A percentile compares a stretch with the other conserved stretches of the same genome.
Evolutionary conservation across 805 yeast species (phyloP).

Genomic region (Nakazawaea ernobii): DNA sequence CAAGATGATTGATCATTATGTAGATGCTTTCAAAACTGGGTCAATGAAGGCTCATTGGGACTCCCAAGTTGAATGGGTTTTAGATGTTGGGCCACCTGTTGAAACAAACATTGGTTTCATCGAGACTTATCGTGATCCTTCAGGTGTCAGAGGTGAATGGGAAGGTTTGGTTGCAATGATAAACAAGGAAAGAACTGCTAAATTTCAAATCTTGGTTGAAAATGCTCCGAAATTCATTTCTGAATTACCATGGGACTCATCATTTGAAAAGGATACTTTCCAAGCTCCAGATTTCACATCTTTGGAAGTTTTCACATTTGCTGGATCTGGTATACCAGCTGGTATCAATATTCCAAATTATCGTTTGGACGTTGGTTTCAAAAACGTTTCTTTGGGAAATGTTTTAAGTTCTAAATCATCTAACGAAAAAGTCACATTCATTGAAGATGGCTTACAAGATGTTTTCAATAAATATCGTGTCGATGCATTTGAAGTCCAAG

Average conservation of each 20-base stretch:
- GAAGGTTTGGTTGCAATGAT: conserved; percentile 90
- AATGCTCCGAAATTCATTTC: conserved; percentile 61
- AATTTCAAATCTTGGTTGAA: conserved; percentile 64
- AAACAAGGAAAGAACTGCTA: conserved; percentile 78
- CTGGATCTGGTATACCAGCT: conserved; percentile 88
- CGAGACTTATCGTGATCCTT: conserved; percentile 89
- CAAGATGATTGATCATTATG: conserved; percentile 60
- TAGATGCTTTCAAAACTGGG: conserved; percentile 70
- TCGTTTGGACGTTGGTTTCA: conserved; percentile 77
- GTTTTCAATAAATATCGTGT: conserved; percentile 66
- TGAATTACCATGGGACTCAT: conserved; percentile 71
- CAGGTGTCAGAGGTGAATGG: conserved; percentile 92
- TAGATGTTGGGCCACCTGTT: conserved; percentile 72
- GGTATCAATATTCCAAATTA: conserved; percentile 92
- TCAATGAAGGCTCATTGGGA: conserved; percentile 80
- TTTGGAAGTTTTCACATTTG: conserved; percentile 81
- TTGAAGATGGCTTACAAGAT: conserved; percentile 45
- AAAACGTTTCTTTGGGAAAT: conserved; percentile 85
- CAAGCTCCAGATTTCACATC: conserved; percentile 93
- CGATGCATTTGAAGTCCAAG: conserved; percentile 88
- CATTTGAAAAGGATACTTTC: conserved; percentile 77
- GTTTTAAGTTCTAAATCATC: conserved; percentile 71
- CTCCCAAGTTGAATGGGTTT: conserved; percentile 84
- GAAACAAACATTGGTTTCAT: conserved; percentile 86
- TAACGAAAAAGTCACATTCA: conserved; percentile 64